These are phyloP conservation scores for Tolypocladium inflatum DNA, from an alignment of 2,329 filamentous ascomycete species.

Conservation along the genomic window DNA sequence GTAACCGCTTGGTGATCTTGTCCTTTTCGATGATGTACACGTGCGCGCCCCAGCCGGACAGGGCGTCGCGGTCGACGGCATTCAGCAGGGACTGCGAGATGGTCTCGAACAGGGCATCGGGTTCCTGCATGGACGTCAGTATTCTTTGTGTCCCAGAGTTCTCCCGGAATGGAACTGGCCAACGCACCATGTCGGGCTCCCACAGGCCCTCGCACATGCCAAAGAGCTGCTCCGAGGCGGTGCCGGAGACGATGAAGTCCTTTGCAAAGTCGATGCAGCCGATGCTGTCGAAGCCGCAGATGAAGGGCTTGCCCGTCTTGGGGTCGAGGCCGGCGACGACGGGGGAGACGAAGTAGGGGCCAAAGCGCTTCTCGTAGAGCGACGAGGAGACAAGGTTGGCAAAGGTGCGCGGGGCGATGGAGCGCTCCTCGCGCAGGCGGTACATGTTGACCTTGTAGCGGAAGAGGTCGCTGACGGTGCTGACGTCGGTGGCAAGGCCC, in stretches of 20 bases:
- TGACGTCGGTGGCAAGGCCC: constrained; percentile 90
- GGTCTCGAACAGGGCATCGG: constrained; percentile 96
- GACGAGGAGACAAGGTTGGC: constrained; percentile 88
- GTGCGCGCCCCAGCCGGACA: constrained; percentile 96
- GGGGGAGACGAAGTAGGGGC: constrained; percentile 90
- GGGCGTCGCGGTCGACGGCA: constrained; percentile 89
- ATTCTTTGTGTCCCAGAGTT: too few relatives aligned
- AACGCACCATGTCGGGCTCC: constrained; percentile 87
- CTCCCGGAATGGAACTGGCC: neutral
- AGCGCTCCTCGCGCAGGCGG: constrained; percentile 92
- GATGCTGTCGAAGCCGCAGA: constrained; percentile 98
- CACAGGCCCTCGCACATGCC: constrained; percentile 97
- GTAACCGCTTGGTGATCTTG: constrained; percentile 97
- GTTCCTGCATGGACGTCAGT: constrained; percentile 41
- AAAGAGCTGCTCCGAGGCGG: constrained; percentile 93
- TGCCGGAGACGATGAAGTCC: constrained; percentile 97
- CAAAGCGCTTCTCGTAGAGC: constrained; percentile 92
- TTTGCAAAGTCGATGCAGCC: constrained; percentile 99
- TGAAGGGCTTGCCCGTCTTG: constrained; percentile 90
- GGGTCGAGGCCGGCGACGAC: constrained; percentile 93
- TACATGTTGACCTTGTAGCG: constrained; percentile 99
- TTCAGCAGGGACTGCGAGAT: constrained; percentile 93
- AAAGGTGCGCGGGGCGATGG: constrained; percentile 90
- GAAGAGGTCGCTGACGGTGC: constrained; percentile 91
- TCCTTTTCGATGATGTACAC: constrained; percentile 99